phyloP scores from a whole-genome alignment of 129 eudicot genomes.

The Flaveria trinervia region DNA sequence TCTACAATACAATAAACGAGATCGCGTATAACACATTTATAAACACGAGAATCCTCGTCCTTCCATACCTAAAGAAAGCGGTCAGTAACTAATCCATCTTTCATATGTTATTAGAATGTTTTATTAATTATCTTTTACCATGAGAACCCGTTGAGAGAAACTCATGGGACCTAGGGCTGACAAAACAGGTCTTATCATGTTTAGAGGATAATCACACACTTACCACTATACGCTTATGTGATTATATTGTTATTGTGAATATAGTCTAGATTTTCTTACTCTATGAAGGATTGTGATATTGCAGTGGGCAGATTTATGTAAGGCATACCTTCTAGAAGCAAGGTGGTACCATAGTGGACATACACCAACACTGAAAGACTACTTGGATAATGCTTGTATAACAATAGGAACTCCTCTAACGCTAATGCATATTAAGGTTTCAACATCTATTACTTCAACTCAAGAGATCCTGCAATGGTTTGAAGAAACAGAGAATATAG shows the following conservation, averaged over 20 bases:
- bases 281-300: neutral
- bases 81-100: slow-evolving; percentile 7
- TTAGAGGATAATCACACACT: too few species aligned
- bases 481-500: slow-evolving; percentile 4
- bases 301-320: slow-evolving; percentile 43
- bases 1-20: slow-evolving; percentile 31
- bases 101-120: neutral
- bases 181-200: too few species aligned
- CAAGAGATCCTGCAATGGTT: slow-evolving; percentile 14
- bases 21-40: slow-evolving; percentile 25
- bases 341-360: slow-evolving; percentile 28
- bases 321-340: slow-evolving; percentile 41
- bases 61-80: slow-evolving; percentile 32
- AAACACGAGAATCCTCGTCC: neutral
- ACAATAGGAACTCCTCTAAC: slow-evolving; percentile 22
- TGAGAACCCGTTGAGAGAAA: too few species aligned
- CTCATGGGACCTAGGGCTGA: too few species aligned
- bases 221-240: neutral
- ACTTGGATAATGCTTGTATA: slow-evolving; percentile 33
- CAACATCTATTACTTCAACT: neutral
- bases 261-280: neutral
- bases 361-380: slow-evolving; percentile 39
- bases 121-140: too few species aligned
- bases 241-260: neutral
- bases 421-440: slow-evolving; percentile 26